Conservation (phyloP, 139 green algal species). For the Picochlorum sp. region DNA sequence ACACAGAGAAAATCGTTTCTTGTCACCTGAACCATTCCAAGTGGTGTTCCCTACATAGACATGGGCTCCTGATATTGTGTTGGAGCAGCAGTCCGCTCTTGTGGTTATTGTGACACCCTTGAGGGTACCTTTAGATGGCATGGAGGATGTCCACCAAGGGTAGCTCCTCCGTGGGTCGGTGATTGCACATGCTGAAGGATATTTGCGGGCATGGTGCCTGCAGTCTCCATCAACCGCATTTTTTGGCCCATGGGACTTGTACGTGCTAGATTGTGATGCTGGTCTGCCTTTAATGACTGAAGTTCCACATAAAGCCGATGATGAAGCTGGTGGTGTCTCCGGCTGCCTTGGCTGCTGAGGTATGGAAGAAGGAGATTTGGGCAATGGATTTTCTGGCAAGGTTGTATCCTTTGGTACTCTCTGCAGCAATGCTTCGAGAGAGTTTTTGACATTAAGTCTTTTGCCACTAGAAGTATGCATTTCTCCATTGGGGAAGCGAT, state of each 20-base stretch:
- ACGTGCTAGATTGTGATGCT: conserved; percentile 5
- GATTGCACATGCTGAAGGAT: background rate
- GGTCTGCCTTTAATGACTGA: conserved; percentile 1
- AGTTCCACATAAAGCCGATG: conserved; percentile 9
- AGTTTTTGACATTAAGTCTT: no score
- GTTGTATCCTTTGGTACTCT: no score
- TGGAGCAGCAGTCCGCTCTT: conserved; percentile 10
- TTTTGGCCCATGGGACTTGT: background rate
- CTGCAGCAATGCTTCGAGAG: no score
- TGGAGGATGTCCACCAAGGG: conserved; percentile 15
- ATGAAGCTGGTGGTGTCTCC: background rate
- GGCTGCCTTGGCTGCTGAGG: background rate
- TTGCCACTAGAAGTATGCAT: background rate
- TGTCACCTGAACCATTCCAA: background rate
- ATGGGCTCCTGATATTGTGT: background rate
- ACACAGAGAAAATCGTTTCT: background rate
- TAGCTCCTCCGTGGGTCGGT: background rate
- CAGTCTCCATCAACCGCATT: conserved; percentile 15
- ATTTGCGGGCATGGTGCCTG: background rate
- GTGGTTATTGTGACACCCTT: conserved; percentile 9
- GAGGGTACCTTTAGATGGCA: background rate
- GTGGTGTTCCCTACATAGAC: conserved; percentile 11
- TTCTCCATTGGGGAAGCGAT: background rate
- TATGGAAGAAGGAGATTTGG: background rate
- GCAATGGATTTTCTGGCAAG: background rate